A percentile compares a stretch with the other conserved stretches of the same genome.
Conservation (phyloP, 2,329 filamentous ascomycete genomes). For the Hypoxylon sp. region DNA sequence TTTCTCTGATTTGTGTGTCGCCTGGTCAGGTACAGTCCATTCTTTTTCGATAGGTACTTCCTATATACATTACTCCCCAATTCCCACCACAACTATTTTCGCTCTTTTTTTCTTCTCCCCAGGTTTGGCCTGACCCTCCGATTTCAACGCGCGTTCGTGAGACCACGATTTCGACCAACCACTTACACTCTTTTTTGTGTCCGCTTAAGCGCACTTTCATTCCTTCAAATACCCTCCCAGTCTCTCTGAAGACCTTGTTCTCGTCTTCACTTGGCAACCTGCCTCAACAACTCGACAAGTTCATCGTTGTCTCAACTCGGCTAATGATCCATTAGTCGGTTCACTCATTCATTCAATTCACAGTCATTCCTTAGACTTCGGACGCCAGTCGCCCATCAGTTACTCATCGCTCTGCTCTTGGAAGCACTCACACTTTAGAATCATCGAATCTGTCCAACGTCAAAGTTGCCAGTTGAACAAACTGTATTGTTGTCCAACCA, state of each 20-base stretch:
- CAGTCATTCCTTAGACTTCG: constrained; percentile 39
- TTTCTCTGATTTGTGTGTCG: constrained; percentile 19
- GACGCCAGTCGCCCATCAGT: constrained; percentile 46
- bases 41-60: no score
- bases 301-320: constrained; percentile 14
- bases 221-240: constrained; percentile 41
- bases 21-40: constrained; percentile 23
- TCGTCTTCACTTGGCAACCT: constrained; percentile 30
- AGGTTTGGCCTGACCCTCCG: constrained; percentile 36
- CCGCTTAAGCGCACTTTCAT: constrained; percentile 43
- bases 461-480: constrained; percentile 33
- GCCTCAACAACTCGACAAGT: constrained; percentile 25
- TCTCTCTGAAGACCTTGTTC: constrained; percentile 31
- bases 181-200: constrained; percentile 42
- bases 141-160: constrained; percentile 41
- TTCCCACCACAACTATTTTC: constrained; percentile 25
- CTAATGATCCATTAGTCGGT: constrained; percentile 39
- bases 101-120: constrained; percentile 27
- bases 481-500: constrained; percentile 39
- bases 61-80: constrained; percentile 35
- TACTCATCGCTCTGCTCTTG: constrained; percentile 37
- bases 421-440: constrained; percentile 34
- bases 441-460: constrained; percentile 31
- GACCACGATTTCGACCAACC: constrained; percentile 41
- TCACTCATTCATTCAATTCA: constrained; percentile 39